Base-by-base conservation (phyloP, 2,329 filamentous ascomycete genomes). In the Lecanicillium sp. region DNA sequence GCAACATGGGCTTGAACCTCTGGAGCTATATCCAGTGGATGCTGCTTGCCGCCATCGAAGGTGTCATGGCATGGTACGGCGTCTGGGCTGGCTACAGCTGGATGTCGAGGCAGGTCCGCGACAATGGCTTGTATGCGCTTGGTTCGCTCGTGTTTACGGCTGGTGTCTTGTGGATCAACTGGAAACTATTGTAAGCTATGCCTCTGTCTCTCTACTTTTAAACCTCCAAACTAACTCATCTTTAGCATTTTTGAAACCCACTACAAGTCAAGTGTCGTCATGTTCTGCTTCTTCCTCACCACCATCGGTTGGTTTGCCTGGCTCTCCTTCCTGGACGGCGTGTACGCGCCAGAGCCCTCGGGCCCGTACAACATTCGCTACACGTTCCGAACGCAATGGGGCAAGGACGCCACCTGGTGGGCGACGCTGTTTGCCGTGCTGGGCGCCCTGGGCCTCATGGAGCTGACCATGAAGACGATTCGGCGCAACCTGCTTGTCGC, bases 11-110 rank as follows among this genome's bases (percentile, higher is more conserved):
- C 0, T 81, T 95, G 56, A 90, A 90, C 53, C 70, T 87, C 45
- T 68, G 67, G 33, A 71, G 86, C 43, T 94, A 88, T 52, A 52
- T 82, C 0, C 72, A 74, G 8, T 94, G 88, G 88, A 86, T 89
- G 62, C 70, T 84, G 27, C 78, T 85, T 50, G 87, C 77, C 1
- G 78, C 78, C 0, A 68, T 73, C 5, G 81, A 94, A 58, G 84
- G 87, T 8, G 72, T 87, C 46, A 62, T 88, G 33, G 72, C 84
- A 7, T 94, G 77, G 68, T 88, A 84, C 55, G 74, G 75, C 30
- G 62, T 69, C 17, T 75, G 70, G 71, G 66, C 66, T 0, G 65
- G 68, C 4, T 71, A 74, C 29, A 65, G 62, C 14, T 64, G 63
- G 59, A 72, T 59, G 57, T 52, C 52, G 2, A 75, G 50, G 22